Evolutionary conservation across 495 filamentous ascomycete species (phyloP).

Genomic region (Oleoguttula mirabilis): DNA sequence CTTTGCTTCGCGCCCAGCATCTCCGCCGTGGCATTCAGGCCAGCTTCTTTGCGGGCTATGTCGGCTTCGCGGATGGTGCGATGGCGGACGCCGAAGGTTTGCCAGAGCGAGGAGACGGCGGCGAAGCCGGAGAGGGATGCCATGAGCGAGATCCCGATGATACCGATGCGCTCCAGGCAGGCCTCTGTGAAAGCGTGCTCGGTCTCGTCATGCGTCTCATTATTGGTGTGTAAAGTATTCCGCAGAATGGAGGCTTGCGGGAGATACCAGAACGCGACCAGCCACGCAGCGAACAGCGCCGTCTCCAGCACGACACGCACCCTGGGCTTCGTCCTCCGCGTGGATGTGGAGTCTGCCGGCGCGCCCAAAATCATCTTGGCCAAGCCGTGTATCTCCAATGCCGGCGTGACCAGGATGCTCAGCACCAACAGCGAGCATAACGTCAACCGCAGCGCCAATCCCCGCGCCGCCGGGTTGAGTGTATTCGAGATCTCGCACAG

Average conservation of each 20-base stretch:
- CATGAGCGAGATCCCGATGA: slow-evolving; percentile 74
- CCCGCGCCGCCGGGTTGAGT: slow-evolving; percentile 48
- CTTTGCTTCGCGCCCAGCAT: slow-evolving; percentile 58
- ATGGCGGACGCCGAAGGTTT: slow-evolving; percentile 53
- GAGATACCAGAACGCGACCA: slow-evolving; percentile 61
- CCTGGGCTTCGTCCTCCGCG: slow-evolving; percentile 35
- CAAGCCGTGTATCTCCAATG: slow-evolving; percentile 50
- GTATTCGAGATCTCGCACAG: slow-evolving; percentile 68
- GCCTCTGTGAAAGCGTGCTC: slow-evolving; percentile 49
- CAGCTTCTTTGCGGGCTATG: slow-evolving; percentile 57
- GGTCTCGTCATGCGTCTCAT: slow-evolving; percentile 3
- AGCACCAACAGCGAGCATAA: slow-evolving; percentile 53
- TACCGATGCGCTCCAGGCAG: slow-evolving; percentile 64
- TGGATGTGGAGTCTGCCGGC: slow-evolving; percentile 44
- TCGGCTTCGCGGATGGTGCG: slow-evolving; percentile 47
- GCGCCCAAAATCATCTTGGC: slow-evolving; percentile 45
- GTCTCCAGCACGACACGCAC: slow-evolving; percentile 48
- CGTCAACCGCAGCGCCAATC: slow-evolving; percentile 49
- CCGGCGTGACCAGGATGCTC: slow-evolving; percentile 55
- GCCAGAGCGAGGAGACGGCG: slow-evolving; percentile 67
- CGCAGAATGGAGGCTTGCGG: slow-evolving; percentile 47
- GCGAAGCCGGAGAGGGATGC: slow-evolving; percentile 72
- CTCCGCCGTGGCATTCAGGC: slow-evolving; percentile 61
- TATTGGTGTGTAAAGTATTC: slow-evolving; percentile 29
- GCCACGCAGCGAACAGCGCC: slow-evolving; percentile 47